A percentile compares a stretch with the other conserved stretches of the same genome.
phyloP scores from a whole-genome alignment of 352 stramenopile genomes.

The Blastocystis sp. region DNA sequence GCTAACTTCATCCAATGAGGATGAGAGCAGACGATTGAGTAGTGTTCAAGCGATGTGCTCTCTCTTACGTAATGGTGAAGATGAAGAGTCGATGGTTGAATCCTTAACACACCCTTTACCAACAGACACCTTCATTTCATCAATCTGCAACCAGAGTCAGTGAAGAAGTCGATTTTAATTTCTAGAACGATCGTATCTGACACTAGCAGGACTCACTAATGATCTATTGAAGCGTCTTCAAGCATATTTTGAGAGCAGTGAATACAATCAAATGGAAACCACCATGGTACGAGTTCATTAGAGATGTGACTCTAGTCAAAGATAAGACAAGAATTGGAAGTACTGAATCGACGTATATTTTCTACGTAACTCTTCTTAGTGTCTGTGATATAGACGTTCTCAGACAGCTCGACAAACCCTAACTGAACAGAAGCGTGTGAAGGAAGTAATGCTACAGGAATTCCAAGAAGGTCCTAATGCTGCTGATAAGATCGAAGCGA shows the following conservation, averaged over 20 bases:
- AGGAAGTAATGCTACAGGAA: conserved; percentile 59
- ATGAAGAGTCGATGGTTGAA: background rate
- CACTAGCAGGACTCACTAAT: background rate
- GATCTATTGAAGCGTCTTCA: conserved; percentile 29
- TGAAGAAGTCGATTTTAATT: background rate
- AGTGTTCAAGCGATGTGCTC: background rate
- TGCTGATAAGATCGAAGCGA: conserved; percentile 9
- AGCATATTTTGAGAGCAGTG: background rate
- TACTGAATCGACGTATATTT: background rate
- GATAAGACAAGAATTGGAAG: conserved; percentile 2
- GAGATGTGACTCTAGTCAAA: background rate
- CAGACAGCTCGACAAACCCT: background rate
- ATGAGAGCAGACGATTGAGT: conserved; percentile 50
- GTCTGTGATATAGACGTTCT: background rate
- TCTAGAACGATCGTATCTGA: conserved; percentile 24
- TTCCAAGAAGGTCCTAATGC: conserved; percentile 40
- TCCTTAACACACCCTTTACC: background rate
- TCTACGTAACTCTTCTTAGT: background rate
- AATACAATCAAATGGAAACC: conserved; percentile 21
- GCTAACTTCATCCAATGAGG: conserved; percentile 38
- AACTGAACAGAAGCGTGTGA: background rate
- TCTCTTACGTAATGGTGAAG: conserved; percentile 18
- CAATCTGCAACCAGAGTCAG: conserved; percentile 7
- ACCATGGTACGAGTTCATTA: background rate
- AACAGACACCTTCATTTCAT: background rate